phyloP scores from a whole-genome alignment of 495 filamentous ascomycete genomes.

The Xylona heveae region DNA sequence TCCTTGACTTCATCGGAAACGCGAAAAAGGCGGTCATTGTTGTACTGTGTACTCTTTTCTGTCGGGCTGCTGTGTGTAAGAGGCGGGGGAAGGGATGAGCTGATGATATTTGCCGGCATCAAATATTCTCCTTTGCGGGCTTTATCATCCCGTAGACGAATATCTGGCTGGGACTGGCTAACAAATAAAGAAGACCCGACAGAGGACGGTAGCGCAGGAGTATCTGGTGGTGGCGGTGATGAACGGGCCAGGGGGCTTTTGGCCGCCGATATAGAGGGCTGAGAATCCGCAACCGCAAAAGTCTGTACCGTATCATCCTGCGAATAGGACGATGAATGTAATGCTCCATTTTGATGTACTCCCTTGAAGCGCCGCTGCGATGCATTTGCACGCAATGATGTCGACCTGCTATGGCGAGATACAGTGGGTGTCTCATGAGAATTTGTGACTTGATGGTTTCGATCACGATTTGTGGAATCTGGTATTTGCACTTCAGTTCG shows the following conservation, averaged over 20 bases:
- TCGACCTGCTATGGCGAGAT: background rate
- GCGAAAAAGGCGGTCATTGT: no score
- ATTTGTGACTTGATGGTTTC: background rate
- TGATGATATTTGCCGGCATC: background rate
- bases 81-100: slow-evolving; percentile 1
- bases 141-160: background rate
- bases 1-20: background rate
- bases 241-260: background rate
- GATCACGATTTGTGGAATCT: background rate
- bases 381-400: background rate
- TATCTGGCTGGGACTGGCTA: background rate
- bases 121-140: background rate
- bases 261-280: slow-evolving; percentile 1
- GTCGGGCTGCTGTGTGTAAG: background rate
- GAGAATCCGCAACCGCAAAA: slow-evolving; percentile 4
- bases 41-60: no score
- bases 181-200: background rate
- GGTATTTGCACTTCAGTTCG: background rate
- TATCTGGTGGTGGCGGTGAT: background rate
- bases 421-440: background rate
- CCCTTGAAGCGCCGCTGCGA: no score
- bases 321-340: background rate
- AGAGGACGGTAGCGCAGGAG: slow-evolving; percentile 2
- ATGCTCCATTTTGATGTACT: no score
- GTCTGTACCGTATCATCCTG: background rate